phyloP scores from a whole-genome alignment of 192 early-diverging fungal genomes.

The Glomus cerebriforme region DNA sequence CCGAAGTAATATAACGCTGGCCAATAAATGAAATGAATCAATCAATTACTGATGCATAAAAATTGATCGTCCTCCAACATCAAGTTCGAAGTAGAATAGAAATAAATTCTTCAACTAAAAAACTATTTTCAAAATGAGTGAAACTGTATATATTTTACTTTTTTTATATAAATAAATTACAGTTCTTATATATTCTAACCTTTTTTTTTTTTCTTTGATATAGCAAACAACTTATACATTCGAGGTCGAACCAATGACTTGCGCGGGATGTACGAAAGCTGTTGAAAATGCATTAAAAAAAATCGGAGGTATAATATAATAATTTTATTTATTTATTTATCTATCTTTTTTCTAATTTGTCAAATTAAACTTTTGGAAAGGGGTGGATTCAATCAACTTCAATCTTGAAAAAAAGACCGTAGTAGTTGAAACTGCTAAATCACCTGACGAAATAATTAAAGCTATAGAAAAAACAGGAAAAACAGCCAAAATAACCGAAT shows the following conservation, averaged over 20 bases:
- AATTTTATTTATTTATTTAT: not conserved
- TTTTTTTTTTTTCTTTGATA: not conserved
- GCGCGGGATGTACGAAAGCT: not conserved
- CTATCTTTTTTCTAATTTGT: not conserved
- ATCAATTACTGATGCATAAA: too few species aligned
- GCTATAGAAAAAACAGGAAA: not conserved
- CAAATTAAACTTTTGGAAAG: not conserved
- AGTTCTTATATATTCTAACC: not conserved
- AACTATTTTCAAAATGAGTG: too few species aligned
- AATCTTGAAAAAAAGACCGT: not conserved
- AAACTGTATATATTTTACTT: too few species aligned
- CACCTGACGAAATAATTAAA: not conserved
- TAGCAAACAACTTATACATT: slow-evolving; percentile 1
- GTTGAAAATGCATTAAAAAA: slow-evolving; percentile 6
- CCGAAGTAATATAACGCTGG: too few species aligned
- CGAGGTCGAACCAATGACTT: not conserved
- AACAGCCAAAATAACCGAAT: not conserved
- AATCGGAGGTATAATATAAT: not conserved
- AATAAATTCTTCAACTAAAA: too few species aligned
- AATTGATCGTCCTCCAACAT: too few species aligned
- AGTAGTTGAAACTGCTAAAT: not conserved
- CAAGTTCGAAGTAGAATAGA: too few species aligned
- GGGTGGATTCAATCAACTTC: not conserved
- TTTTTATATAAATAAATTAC: too few species aligned
- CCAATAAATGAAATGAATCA: too few species aligned